phyloP scores from a whole-genome alignment of 768 basidiomycete species.

The Termitomyces sp. region DNA sequence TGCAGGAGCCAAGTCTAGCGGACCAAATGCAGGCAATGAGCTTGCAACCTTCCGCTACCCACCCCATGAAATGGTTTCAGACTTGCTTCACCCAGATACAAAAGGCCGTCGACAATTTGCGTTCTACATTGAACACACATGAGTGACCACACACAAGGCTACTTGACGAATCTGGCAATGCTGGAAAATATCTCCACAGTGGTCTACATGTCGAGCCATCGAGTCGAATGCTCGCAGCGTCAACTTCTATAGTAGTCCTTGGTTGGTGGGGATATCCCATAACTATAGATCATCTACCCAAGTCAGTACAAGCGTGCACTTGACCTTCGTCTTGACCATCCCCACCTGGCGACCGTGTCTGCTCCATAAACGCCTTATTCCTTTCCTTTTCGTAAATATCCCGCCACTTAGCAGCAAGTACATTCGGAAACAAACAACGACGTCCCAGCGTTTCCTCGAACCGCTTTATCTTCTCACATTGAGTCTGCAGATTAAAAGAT shows the following conservation, averaged over 20 bases:
- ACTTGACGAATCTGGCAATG: too few relatives aligned
- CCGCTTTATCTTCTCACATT: constrained; percentile 52
- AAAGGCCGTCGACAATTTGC: constrained; percentile 29
- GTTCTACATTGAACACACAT: constrained; percentile 18
- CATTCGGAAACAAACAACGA: constrained; percentile 42
- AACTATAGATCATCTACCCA: not conserved
- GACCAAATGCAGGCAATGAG: constrained; percentile 23
- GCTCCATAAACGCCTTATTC: constrained; percentile 23
- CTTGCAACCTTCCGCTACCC: constrained; percentile 12
- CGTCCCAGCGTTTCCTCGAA: constrained; percentile 53
- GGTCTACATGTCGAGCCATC: not conserved
- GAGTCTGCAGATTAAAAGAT: constrained; percentile 52
- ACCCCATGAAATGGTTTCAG: constrained; percentile 54
- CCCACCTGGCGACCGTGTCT: constrained; percentile 20
- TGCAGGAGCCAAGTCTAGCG: constrained; percentile 20
- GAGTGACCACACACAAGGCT: not conserved
- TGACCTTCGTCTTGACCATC: constrained; percentile 35
- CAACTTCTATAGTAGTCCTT: not conserved
- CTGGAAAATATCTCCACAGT: too few relatives aligned
- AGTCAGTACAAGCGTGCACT: constrained; percentile 15
- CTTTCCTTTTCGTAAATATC: constrained; percentile 35
- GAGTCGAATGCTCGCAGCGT: too few relatives aligned
- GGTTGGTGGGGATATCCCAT: too few relatives aligned
- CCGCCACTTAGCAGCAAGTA: constrained; percentile 52
- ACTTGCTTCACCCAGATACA: constrained; percentile 60